These are phyloP conservation scores for Austroboletus olivaceoglutinosus DNA, from an alignment of 1,284 basidiomycete species.

Conservation along the genomic window DNA sequence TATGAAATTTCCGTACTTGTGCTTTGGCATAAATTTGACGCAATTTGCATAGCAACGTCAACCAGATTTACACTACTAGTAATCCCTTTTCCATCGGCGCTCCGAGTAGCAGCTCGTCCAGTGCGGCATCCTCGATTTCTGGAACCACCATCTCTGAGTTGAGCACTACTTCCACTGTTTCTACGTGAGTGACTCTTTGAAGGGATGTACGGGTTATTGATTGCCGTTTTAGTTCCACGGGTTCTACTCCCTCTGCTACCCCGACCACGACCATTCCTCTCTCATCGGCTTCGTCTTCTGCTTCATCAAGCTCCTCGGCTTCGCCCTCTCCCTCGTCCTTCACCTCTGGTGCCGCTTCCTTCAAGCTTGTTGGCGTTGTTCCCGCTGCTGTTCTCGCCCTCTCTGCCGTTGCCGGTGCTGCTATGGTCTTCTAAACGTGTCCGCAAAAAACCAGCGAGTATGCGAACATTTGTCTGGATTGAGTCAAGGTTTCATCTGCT, in stretches of 20 bases:
- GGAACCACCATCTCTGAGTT: not conserved
- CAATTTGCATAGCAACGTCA: conserved; percentile 43
- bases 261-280: not conserved
- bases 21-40: conserved; percentile 1
- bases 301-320: conserved; percentile 3
- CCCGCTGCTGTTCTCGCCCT: conserved; percentile 39
- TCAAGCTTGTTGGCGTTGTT: conserved; percentile 28
- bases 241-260: not conserved
- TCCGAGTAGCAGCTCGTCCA: conserved; percentile 20
- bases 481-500: conserved; percentile 9
- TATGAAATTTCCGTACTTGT: conserved; percentile 13
- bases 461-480: not conserved
- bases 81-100: conserved; percentile 45
- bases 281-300: not conserved
- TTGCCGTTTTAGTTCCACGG: conserved; percentile 2
- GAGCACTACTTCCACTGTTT: not conserved
- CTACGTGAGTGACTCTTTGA: conserved; percentile 7
- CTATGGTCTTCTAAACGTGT: conserved; percentile 38
- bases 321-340: conserved; percentile 24
- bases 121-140: conserved; percentile 18
- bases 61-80: conserved; percentile 43
- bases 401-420: conserved; percentile 44
- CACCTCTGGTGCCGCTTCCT: conserved; percentile 22
- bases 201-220: not conserved
- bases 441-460: not conserved